Base-by-base conservation (phyloP, 2,329 filamentous ascomycete genomes). In the Fusarium tanahbumbuense region DNA sequence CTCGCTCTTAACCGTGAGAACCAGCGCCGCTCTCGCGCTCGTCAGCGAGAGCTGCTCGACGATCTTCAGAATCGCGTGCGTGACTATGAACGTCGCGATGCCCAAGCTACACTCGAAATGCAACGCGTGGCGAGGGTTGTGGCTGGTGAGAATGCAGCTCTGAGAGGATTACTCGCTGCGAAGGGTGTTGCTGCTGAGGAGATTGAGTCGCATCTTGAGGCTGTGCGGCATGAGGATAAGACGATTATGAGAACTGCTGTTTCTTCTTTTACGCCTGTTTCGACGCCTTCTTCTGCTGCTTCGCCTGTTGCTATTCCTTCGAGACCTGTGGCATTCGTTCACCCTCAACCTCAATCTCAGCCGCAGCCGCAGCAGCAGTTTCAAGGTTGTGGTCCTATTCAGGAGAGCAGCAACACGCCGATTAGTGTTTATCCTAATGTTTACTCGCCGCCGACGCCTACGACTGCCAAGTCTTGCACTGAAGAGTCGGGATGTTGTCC, bases 111-210 rank as follows among this genome's bases (percentile, higher is more conserved):
- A 6, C 70, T 81, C 3, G 83, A 83, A 64, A 83, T 87, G 80
- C 85, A 87, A 73, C 77, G 75, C 5, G 82, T 82, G 1, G 84
- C 85, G 6, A 80, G 82, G 16, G 73, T 72, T 45, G 83, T 86
- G 6, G 80, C 79, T 13, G 67, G 75, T 12, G 82, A 84, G 60
- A 87, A 86, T 56, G 73, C 71, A 28, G 72, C 77, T 3, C 67
- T 86, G 30, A 77, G 82, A 15, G 74, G 68, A 3, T 30, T 76
- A 12, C 74, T 76, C 16, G 64, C 66, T 25, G 47, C 56, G 1
- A 71, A 71, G 27, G 74, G 74, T 0, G 71, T 75, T 13, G 27
- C 61, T 3, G 5, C 37, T 3, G 66, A 67, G 2, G 74, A 76
- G 18, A 54, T 76, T 12, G 72, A 75, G 32, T 68, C 67, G 10